Base-by-base conservation (phyloP, 768 basidiomycete species). In the Leccinellum albellum region DNA sequence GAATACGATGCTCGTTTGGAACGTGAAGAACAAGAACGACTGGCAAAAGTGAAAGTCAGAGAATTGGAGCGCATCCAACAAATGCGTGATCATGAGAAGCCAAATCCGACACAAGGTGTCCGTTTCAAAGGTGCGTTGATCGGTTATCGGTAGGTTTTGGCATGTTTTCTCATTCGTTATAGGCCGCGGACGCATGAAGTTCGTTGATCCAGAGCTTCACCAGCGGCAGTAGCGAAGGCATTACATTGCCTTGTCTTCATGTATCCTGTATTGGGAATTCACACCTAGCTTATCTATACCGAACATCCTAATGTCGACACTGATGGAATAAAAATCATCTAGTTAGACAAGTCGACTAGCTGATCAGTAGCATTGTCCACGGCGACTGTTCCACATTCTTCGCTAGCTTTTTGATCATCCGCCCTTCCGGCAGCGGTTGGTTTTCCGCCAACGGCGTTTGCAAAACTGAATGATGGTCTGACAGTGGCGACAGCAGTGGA, bases 391-490 rank as follows among this genome's bases (percentile, higher is more conserved):
- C 33, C 14, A 5, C 60, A 62, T 31, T 60, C 63, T 24, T 59
- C 56, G 3, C 15, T 35, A 46, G 20, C 49, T n/a, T 57, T 55
- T 31, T 61, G 51, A 33, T 65, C 64, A 23, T 70, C 63, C 44
- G 59, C 63, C 40, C 56, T 66, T 42, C 6, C 58, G 0, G 49
- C 54, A 48, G 58, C 44, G 23, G 63, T 53, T 26, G 55, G 56
- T 58, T 65, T 74, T 20, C 64, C 63, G 15, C 82, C 79, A 1
- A 89, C 88, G 37, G 86, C 92, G 54, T 79, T 87, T 0, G 92
- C 91, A 64, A 95, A 95, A 67, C 91, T 93, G 62, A 94, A 77
- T 5, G 81, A 78, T 0, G 91, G 86, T 53, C 89, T 79, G 14
- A 92, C 83, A 49, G 84, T 78, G 9, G 45, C 23, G 32, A 61